Evolutionary conservation across 306 rosid genomes (phyloP), one percentile per base, ranked within the genome.

Genomic region (Astragalus membranaceus): DNA sequence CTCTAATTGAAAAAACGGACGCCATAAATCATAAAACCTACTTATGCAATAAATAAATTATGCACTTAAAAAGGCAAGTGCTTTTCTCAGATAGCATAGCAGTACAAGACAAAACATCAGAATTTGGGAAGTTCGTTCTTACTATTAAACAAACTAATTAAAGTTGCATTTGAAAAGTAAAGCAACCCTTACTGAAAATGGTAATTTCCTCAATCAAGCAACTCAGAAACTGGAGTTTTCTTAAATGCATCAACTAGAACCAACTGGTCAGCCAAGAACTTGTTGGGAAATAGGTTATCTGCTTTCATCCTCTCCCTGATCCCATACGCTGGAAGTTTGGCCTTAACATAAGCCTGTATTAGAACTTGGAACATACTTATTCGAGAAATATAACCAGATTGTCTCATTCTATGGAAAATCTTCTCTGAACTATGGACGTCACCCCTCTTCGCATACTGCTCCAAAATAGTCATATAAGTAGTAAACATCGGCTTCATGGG

Each of bases 231-330:
- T 26, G 88, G 75, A 37, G 86, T 78, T 73, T 80, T 88, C 82
- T 58, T 85, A 61, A 88, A 88, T 8, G 93, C 75, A 61, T 91
- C 87, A 10, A 81, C 55, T 59, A 36, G 85, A 60, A 15, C 59
- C 71, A 91, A 57, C 67, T 78, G 79, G 20, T 1, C 52, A 13
- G 77, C 57, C 80, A 88, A 42, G 23, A 13, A 43, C 63, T 56
- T 82, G 75, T 83, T 88, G 46, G 96, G 97, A 75, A 87, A 79
- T 41, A 91, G 0, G 55, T 87, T 82, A 68, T 88, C 96, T 8
- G 93, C 91, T 76, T 83, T 87, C 89, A 91, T 78, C 80, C 96
- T 77, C 73, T 91, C 96, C 74, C 79, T 80, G 17, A 88, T 79
- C 33, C 97, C 97, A 47, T 88, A 91, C 42, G 89, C 88, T 5